Base-by-base conservation (phyloP, 225 moss, liverwort and hornwort species). In the Rhytidiadelphus loreus region DNA sequence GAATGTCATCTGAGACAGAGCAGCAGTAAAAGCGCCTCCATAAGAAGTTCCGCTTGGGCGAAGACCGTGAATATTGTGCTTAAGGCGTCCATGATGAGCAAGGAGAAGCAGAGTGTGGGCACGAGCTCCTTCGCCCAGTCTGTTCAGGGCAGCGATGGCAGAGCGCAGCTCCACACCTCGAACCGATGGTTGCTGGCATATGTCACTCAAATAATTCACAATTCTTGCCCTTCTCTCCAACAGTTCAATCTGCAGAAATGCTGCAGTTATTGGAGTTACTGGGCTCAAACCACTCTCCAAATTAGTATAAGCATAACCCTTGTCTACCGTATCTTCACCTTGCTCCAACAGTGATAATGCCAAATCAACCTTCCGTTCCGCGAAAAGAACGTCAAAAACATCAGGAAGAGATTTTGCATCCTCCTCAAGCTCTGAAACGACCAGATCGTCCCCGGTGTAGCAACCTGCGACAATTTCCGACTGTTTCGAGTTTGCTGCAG, bases 21-120 rank as follows among this genome's bases (percentile, higher is more conserved):
- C 94, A 73, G 98, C 98, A 70, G 98, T 98, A 78, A 94, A 96
- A 71, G 97, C 97, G 30, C 98, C 98, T 46, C 98, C 95, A 79
- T 94, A 97, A 14, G 97, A 97, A 78, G 96, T 95, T 81, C 94
- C 97, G 53, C 95, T 96, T 7, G 95, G 97, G 55, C 95, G 89
- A 70, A 97, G 87, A 24, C 93, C 95, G 80, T 93, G 92, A n/a
- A 88, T 90, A 57, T 93, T 96, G 88, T 96, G 95, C 92, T 93
- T 89, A 81, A 98, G 95, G 39, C 95, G 95, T 79, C 93, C 93
- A 66, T 91, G 93, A 89, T 98, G 98, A 82, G 97, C 93, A 87
- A 88, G 91, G 55, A 98, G 96, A 86, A 98, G 92, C 52, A 96
- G 88, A 22, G 95, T 95, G 87, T 97, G 95, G 28, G 98, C 98